Percentiles rank a stretch among this genome's conserved stretches.
phyloP scores from a whole-genome alignment of 768 basidiomycete species.

The Rhodotorula diobovata region DNA sequence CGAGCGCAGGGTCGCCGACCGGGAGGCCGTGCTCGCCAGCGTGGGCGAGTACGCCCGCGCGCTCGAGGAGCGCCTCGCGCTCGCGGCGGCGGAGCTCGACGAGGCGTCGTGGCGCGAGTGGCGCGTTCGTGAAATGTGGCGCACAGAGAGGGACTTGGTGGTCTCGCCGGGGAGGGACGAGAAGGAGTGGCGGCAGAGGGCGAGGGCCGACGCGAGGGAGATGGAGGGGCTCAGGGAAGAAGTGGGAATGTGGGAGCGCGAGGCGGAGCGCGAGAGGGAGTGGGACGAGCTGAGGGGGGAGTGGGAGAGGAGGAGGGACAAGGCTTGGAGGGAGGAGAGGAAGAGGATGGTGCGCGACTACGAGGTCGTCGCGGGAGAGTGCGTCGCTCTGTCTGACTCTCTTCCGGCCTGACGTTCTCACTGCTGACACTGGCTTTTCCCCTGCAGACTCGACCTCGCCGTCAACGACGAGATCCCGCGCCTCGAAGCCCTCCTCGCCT shows the following conservation, averaged over 20 bases:
- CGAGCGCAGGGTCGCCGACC: slow-evolving; percentile 23
- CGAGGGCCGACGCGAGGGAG: slow-evolving; percentile 30
- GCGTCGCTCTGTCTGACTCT: neutral
- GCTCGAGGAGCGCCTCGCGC: slow-evolving; percentile 5
- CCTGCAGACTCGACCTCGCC: slow-evolving; percentile 24
- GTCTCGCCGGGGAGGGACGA: slow-evolving; percentile 5
- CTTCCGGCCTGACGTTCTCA: neutral
- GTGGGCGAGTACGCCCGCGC: slow-evolving; percentile 17
- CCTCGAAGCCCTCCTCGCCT: slow-evolving; percentile 50
- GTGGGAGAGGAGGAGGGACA: neutral
- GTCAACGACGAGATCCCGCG: slow-evolving; percentile 54
- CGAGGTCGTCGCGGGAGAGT: slow-evolving; percentile 55
- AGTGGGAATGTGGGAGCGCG: slow-evolving; percentile 60
- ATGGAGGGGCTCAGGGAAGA: slow-evolving; percentile 46
- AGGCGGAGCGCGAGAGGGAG: neutral
- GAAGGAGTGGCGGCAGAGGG: slow-evolving; percentile 39
- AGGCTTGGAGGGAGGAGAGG: slow-evolving; percentile 1
- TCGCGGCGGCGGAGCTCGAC: neutral
- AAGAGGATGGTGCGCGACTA: slow-evolving; percentile 60
- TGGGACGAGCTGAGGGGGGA: neutral
- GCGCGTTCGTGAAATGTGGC: neutral
- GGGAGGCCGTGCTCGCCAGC: slow-evolving; percentile 6
- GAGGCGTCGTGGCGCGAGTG: neutral
- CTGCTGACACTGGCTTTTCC: neutral
- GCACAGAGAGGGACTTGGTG: slow-evolving; percentile 1